phyloP scores from a whole-genome alignment of 495 filamentous ascomycete species.

The Lophiostoma macrostomum region DNA sequence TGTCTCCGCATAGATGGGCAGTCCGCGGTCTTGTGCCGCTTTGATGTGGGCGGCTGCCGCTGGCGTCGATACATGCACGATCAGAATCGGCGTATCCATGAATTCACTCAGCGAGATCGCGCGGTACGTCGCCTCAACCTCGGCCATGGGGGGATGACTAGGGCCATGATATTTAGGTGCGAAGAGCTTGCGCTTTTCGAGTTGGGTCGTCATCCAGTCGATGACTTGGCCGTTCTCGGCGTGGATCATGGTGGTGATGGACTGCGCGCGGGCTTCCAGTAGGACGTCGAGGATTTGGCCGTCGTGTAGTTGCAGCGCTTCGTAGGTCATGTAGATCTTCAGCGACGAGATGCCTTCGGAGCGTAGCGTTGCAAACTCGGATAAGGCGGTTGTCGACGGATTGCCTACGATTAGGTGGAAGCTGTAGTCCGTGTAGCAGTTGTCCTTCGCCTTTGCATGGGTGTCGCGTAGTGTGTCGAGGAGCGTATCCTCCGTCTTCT shows the following conservation, averaged over 20 bases:
- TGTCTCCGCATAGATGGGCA: conserved; percentile 62
- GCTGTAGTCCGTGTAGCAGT: conserved; percentile 59
- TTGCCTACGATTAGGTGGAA: conserved; percentile 60
- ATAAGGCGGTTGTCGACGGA: conserved; percentile 45
- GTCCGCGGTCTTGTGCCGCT: conserved; percentile 52
- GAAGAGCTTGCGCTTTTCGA: conserved; percentile 39
- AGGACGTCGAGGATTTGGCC: conserved; percentile 56
- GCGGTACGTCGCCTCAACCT: conserved; percentile 58
- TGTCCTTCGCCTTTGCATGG: conserved; percentile 46
- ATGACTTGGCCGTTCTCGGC: conserved; percentile 57
- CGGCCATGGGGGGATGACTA: conserved; percentile 53
- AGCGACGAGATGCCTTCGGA: conserved; percentile 54
- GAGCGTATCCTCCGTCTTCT: conserved; percentile 49
- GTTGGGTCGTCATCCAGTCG: conserved; percentile 38
- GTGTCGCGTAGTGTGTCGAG: conserved; percentile 48
- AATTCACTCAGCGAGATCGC: conserved; percentile 55
- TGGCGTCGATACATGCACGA: conserved; percentile 58
- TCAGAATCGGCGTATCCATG: conserved; percentile 54
- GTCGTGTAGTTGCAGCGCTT: conserved; percentile 54
- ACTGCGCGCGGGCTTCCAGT: conserved; percentile 45
- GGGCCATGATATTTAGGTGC: conserved; percentile 56
- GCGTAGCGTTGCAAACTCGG: conserved; percentile 47
- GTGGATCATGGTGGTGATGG: conserved; percentile 61
- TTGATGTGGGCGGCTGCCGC: conserved; percentile 53
- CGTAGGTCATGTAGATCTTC: conserved; percentile 67